phyloP scores from a whole-genome alignment of 2,329 filamentous ascomycete species.

The Ophiostoma tasmaniense region DNA sequence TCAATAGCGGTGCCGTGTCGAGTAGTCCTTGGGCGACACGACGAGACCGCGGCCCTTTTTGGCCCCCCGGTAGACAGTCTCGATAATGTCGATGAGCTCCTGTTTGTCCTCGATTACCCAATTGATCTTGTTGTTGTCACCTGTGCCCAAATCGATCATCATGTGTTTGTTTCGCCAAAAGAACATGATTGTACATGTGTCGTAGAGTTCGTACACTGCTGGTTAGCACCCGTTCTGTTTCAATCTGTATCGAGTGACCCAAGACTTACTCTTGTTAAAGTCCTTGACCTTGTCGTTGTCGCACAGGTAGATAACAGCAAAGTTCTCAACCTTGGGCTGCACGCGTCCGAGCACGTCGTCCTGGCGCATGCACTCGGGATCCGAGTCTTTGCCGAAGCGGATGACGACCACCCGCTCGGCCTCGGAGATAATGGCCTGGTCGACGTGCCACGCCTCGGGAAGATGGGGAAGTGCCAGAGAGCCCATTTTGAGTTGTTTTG shows the following conservation, averaged over 20 bases:
- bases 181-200: constrained; percentile 76
- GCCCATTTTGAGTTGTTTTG: neutral
- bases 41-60: constrained; percentile 97
- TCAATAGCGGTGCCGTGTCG: constrained; percentile 60
- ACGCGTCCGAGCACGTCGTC: constrained; percentile 95
- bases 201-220: constrained; percentile 63
- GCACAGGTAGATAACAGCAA: constrained; percentile 86
- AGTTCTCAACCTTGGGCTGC: constrained; percentile 88
- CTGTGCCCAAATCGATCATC: constrained; percentile 96
- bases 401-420: constrained; percentile 91
- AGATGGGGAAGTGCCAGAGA: constrained; percentile 4
- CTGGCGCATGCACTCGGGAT: constrained; percentile 65
- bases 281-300: constrained; percentile 84
- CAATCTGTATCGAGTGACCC: constrained; percentile 40
- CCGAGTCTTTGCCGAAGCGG: constrained; percentile 81
- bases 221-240: constrained; percentile 44
- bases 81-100: constrained; percentile 95
- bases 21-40: constrained; percentile 81
- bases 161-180: constrained; percentile 99
- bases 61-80: constrained; percentile 95
- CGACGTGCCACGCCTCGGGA: constrained; percentile 68
- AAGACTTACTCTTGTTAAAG: constrained; percentile 57
- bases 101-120: constrained; percentile 78
- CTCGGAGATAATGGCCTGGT: constrained; percentile 84
- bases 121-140: constrained; percentile 70